A percentile compares a stretch with the other conserved stretches of the same genome.
Evolutionary conservation across 2,329 filamentous ascomycete species (phyloP).

Genomic region (Colletotrichum simmondsii): DNA sequence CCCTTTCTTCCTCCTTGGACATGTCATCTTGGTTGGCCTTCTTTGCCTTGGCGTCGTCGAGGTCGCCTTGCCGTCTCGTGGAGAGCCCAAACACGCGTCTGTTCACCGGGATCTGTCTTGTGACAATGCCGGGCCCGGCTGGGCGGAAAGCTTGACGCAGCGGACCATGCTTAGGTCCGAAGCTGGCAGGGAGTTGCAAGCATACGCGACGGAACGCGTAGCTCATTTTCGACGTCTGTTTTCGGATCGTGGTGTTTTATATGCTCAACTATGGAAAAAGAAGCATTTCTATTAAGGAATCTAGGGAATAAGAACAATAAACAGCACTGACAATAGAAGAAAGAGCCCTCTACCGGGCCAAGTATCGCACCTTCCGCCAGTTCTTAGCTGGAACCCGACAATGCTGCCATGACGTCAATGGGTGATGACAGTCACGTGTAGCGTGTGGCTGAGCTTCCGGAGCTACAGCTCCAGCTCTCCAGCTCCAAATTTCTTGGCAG

Average conservation of each 20-base stretch:
- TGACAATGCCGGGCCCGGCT: conserved; percentile 29
- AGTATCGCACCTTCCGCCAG: not conserved
- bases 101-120: not conserved
- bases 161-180: conserved; percentile 24
- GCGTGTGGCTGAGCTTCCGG: not conserved
- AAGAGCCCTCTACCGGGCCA: not conserved
- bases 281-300: not conserved
- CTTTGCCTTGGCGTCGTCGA: conserved; percentile 41
- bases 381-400: not conserved
- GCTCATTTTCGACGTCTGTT: conserved; percentile 32
- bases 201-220: conserved; percentile 36
- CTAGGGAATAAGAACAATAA: not conserved
- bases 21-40: conserved; percentile 37
- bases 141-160: conserved; percentile 31
- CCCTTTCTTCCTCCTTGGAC: conserved; percentile 39
- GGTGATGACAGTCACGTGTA: conserved; percentile 2
- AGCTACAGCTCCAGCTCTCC: conserved; percentile 3
- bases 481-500: conserved; percentile 5
- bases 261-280: not conserved
- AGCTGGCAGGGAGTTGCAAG: conserved; percentile 31
- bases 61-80: not conserved
- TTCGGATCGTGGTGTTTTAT: not conserved
- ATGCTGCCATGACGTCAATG: conserved; percentile 22
- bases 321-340: not conserved
- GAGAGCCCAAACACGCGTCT: conserved; percentile 10